phyloP scores from a whole-genome alignment of 1,284 basidiomycete species.

The Malassezia caprae region DNA sequence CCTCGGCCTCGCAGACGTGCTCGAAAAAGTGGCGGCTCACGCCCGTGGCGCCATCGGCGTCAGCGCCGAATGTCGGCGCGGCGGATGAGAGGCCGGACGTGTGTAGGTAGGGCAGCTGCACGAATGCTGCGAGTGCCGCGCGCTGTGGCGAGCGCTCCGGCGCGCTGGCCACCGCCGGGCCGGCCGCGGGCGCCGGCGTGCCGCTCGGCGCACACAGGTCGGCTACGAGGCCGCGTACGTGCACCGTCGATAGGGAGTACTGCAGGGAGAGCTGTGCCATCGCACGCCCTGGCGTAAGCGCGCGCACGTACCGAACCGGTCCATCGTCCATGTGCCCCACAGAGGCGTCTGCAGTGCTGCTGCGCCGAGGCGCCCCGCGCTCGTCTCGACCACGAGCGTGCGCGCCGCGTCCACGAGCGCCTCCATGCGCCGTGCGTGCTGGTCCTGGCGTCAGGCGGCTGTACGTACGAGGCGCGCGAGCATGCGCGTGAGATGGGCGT shows the following conservation, averaged over 20 bases:
- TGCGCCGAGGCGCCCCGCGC: constrained; percentile 22
- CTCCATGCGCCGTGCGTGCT: constrained; percentile 22
- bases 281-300: background rate
- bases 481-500: constrained; percentile 6
- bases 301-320: constrained; percentile 26
- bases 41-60: constrained; percentile 6
- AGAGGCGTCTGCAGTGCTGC: constrained; percentile 26
- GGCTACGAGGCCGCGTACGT: constrained; percentile 1
- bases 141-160: constrained; percentile 4
- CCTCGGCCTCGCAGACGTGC: constrained; percentile 33
- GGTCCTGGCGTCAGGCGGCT: constrained; percentile 13
- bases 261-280: constrained; percentile 4
- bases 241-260: constrained; percentile 10
- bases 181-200: background rate
- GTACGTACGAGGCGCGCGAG: constrained; percentile 24
- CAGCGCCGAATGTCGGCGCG: constrained; percentile 11
- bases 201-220: constrained; percentile 5
- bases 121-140: constrained; percentile 23
- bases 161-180: background rate
- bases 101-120: constrained; percentile 27
- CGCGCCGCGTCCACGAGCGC: constrained; percentile 20
- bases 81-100: constrained; percentile 18
- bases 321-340: constrained; percentile 39
- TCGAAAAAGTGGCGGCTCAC: constrained; percentile 29
- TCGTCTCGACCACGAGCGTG: constrained; percentile 23